Conservation (phyloP, 768 basidiomycete genomes). For the Pleurotus djamor region DNA sequence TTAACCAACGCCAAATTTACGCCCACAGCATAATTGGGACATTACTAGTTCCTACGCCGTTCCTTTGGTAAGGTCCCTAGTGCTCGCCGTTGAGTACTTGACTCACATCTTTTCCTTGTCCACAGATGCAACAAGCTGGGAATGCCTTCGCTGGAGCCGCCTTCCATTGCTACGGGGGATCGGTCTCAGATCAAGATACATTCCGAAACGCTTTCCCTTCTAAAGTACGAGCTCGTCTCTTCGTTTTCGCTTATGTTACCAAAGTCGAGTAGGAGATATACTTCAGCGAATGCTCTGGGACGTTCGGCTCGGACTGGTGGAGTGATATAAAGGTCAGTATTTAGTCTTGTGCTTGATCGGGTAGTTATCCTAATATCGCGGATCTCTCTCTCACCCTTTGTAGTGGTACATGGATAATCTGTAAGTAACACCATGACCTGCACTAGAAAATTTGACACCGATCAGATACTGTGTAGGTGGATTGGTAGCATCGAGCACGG, state of each 20-base stretch:
- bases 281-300: slow-evolving; percentile 62
- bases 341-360: too few relatives aligned
- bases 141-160: slow-evolving; percentile 61
- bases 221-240: slow-evolving; percentile 42
- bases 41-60: slow-evolving; percentile 63
- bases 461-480: neutral
- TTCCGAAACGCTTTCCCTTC: slow-evolving; percentile 55
- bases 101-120: neutral
- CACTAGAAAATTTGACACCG: neutral
- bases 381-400: neutral
- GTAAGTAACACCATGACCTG: neutral
- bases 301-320: slow-evolving; percentile 75
- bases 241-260: neutral
- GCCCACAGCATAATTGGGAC: slow-evolving; percentile 69
- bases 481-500: slow-evolving; percentile 36
- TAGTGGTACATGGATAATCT: slow-evolving; percentile 8
- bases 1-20: too few relatives aligned
- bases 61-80: slow-evolving; percentile 21
- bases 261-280: neutral
- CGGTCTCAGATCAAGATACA: slow-evolving; percentile 45
- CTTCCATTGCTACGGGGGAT: slow-evolving; percentile 67
- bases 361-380: neutral
- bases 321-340: slow-evolving; percentile 64
- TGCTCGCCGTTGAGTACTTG: neutral
- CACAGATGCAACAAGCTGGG: slow-evolving; percentile 48